phyloP scores from a whole-genome alignment of 2,329 filamentous ascomycete genomes.

The Ceratocystis papillata region DNA sequence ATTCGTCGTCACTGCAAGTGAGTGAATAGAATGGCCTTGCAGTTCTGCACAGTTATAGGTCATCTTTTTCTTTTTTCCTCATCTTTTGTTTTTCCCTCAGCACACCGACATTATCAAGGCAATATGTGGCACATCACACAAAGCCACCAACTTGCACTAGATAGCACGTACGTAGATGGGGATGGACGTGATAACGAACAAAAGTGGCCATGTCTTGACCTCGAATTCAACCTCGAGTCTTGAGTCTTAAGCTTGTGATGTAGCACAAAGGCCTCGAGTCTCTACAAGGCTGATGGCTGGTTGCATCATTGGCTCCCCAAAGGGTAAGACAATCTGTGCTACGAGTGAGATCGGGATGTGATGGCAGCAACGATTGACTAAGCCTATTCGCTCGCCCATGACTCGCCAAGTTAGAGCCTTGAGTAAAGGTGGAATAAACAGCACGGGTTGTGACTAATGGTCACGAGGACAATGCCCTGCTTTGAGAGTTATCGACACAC shows the following conservation, averaged over 20 bases:
- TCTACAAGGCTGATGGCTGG: not conserved
- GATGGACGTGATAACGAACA: not conserved
- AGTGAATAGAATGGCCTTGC: slow-evolving; percentile 4
- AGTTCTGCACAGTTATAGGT: not conserved
- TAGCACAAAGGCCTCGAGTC: not conserved
- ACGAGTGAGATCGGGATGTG: not conserved
- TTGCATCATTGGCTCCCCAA: not conserved
- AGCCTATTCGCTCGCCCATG: not conserved
- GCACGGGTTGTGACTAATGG: too few relatives aligned
- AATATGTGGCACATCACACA: not conserved
- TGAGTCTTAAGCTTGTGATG: not conserved
- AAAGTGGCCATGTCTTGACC: not conserved
- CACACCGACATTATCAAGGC: slow-evolving; percentile 5
- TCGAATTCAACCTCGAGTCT: not conserved
- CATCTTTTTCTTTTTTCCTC: not conserved
- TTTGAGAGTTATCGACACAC: too few relatives aligned
- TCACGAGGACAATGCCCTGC: too few relatives aligned
- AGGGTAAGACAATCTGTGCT: not conserved
- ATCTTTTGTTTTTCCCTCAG: not conserved
- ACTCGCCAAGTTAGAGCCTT: not conserved
- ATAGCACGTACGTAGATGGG: not conserved
- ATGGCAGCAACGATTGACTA: not conserved
- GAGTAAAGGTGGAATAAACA: too few relatives aligned
- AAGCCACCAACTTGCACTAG: not conserved
- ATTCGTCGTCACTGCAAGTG: not conserved